Conservation (phyloP, 192 early-diverging fungal species). For the Backusella liffmaniae region DNA sequence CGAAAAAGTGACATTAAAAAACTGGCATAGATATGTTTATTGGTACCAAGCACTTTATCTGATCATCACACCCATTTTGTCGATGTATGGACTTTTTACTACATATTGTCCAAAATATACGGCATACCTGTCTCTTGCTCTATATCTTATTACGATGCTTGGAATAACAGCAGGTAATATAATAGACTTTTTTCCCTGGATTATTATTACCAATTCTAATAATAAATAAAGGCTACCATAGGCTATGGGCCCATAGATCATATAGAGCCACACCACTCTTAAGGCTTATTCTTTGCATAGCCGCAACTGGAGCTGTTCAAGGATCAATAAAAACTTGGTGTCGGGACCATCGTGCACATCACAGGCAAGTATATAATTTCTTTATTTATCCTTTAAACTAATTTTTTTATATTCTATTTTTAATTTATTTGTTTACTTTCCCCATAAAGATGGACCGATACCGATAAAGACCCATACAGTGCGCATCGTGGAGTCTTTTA, state of each 20-base stretch:
- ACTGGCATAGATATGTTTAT: slow-evolving; percentile 60
- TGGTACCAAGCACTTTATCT: slow-evolving; percentile 68
- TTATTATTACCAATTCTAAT: not conserved
- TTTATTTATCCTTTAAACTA: not conserved
- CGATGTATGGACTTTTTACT: slow-evolving; percentile 73
- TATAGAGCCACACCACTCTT: slow-evolving; percentile 66
- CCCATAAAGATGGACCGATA: slow-evolving; percentile 58
- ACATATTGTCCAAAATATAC: slow-evolving; percentile 70
- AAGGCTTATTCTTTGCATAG: slow-evolving; percentile 59
- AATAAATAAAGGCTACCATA: slow-evolving; percentile 65
- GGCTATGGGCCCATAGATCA: slow-evolving; percentile 77
- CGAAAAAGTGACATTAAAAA: slow-evolving; percentile 44
- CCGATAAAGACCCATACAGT: slow-evolving; percentile 77
- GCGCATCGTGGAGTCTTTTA: slow-evolving; percentile 77
- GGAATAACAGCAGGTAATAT: slow-evolving; percentile 68
- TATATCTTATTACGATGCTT: slow-evolving; percentile 76
- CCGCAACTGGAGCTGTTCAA: slow-evolving; percentile 69
- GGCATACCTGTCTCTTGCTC: slow-evolving; percentile 59
- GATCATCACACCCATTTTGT: slow-evolving; percentile 69
- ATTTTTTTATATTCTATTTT: not conserved
- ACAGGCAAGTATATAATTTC: slow-evolving; percentile 52
- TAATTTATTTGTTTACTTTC: not conserved
- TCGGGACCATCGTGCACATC: slow-evolving; percentile 82
- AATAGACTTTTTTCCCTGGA: not conserved
- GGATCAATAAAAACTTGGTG: slow-evolving; percentile 86